Base-by-base conservation (phyloP, 129 eudicot genomes). In the Silybum marianum region DNA sequence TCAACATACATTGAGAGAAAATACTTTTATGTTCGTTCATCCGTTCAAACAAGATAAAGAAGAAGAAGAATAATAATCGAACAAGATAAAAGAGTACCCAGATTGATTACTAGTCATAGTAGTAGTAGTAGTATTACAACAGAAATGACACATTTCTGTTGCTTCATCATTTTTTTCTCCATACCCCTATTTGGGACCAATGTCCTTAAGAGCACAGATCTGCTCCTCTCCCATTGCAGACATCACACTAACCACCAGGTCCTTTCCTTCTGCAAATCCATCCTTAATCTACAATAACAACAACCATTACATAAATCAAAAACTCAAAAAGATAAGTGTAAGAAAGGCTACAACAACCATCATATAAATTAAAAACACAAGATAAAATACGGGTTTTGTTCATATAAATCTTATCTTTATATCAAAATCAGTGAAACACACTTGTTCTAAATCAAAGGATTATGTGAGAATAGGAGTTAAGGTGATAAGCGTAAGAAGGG, bases 161-260 rank as follows among this genome's bases (percentile, higher is more conserved):
- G 79, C 23, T n/a, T 58, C 66, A 6, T 54, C 60, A 48, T 48
- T 48, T 44, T 40, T 40, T 44, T 19, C 66, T 18, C 66, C 66
- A 58, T 58, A 54, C 65, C 60, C 65, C 88, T 86, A 84, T 71
- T 89, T 89, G 11, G 81, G 75, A 70, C 90, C 90, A 21, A 90
- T 80, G 39, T 87, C 93, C 86, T 90, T 90, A 5, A 85, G 88
- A 22, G 89, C 90, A 74, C 83, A 78, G 68, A 87, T 89, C 90
- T 89, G 93, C 84, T 89, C 93, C 74, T 87, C 91, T 71, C 93
- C 93, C 91, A 85, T 90, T 2, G 93, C 93, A 18, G 86, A 90
- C 91, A 83, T 90, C 74, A 87, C 91, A 74, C 81, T 79, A 86
- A 90, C 87, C 12, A 90, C 86, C 44, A 90, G 63, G 81, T 85